Evolutionary conservation across 2,329 filamentous ascomycete genomes (phyloP), one percentile per base, ranked within the genome.

Genomic region (Sordariomycetes sp.): DNA sequence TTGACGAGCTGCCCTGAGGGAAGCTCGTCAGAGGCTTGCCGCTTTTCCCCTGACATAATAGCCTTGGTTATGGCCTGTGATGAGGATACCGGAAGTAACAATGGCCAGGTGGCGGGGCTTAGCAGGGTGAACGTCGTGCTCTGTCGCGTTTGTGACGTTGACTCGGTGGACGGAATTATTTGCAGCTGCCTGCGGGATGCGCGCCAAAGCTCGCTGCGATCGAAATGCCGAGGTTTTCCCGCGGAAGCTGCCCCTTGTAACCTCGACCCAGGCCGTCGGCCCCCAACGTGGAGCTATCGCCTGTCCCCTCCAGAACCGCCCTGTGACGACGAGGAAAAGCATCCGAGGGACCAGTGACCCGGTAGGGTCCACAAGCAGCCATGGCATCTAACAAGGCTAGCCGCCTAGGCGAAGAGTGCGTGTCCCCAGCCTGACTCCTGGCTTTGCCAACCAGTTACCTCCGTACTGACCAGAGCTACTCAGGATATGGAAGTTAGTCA

Each of bases 401-500:
- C 69, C 79, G 81, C 59, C 71, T 85, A 62, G 81, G 81, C 69
- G 81, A 85, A 71, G 81, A 85, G 81, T 84, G 74, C 60, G 80
- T 76, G 57, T 53, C 52, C 32, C n/a, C n/a, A 18, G 10, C 18
- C 10, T 32, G 40, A 53, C 52, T 22, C 35, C 25, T 54, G 28
- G 34, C 52, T 52, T 54, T 43, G 51, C n/a, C 34, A 37, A 54
- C 25, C 28, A n/a, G n/a, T 52, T 34, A 32, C 16, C 22, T 55
- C 71, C 63, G 71, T 61, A n/a, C 68, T 68, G 64, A 71, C 55
- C 46, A 35, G 32, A 37, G 18, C 11, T 46, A 16, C 60, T 54
- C 68, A 96, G 90, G 72, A 89, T 95, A 65, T 96, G 90, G 90
- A 96, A 96, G 90, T 95, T 79, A 84, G 88, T 79, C 50, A 18